Percentiles rank a stretch among this genome's conserved stretches.
Evolutionary conservation across 768 basidiomycete species (phyloP).

Genomic region (Boletus huronensis): DNA sequence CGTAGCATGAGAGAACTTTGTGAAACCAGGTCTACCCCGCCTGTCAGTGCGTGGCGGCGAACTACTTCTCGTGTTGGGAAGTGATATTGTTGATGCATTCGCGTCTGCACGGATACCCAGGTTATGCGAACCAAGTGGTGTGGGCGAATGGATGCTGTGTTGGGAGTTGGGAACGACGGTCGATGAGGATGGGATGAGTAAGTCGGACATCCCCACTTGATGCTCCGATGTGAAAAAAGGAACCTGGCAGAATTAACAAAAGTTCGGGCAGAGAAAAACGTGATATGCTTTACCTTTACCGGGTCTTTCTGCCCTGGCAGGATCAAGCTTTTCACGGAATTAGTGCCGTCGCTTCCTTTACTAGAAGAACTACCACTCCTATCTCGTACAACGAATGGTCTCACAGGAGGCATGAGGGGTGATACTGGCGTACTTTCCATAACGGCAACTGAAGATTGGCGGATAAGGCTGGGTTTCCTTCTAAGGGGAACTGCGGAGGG

Average conservation of each 20-base stretch:
- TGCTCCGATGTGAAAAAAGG: constrained; percentile 68
- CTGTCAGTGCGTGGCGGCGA: constrained; percentile 27
- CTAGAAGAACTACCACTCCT: constrained; percentile 49
- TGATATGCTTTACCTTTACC: constrained; percentile 50
- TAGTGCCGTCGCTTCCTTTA: constrained; percentile 33
- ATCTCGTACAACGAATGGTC: constrained; percentile 45
- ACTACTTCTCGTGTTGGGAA: constrained; percentile 35
- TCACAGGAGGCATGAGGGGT: constrained; percentile 41
- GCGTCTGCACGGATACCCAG: constrained; percentile 29
- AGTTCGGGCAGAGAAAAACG: not conserved
- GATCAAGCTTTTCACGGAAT: constrained; percentile 30
- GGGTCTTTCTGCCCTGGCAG: constrained; percentile 70
- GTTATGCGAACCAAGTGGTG: constrained; percentile 33
- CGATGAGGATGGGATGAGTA: constrained; percentile 73
- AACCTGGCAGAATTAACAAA: constrained; percentile 38
- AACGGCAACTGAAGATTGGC: constrained; percentile 53
- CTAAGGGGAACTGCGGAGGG: constrained; percentile 8
- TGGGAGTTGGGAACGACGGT: constrained; percentile 38
- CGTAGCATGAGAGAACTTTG: constrained; percentile 29
- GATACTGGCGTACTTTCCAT: constrained; percentile 46
- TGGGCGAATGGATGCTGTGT: constrained; percentile 37
- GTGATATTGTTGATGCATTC: constrained; percentile 38
- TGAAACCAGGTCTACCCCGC: constrained; percentile 19
- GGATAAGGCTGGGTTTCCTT: constrained; percentile 39
- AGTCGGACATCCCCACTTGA: constrained; percentile 61